phyloP scores from a whole-genome alignment of 2,329 filamentous ascomycete species.

The Aspergillus ochraceoroseus region DNA sequence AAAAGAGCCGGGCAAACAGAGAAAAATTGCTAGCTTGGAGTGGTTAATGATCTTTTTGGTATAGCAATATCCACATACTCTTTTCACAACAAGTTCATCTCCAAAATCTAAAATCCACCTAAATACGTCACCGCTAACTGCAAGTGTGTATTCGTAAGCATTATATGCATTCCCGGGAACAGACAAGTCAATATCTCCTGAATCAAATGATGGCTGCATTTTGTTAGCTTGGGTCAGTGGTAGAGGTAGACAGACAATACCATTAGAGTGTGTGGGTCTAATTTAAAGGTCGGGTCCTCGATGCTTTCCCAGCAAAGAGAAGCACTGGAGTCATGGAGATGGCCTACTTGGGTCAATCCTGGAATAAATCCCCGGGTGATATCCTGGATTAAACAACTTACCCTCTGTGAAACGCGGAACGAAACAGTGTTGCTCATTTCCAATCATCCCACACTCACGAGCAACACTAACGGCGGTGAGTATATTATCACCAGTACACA shows the following conservation, averaged over 20 bases:
- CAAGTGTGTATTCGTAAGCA: slow-evolving; percentile 78
- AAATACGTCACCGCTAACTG: slow-evolving; percentile 89
- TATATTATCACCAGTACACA: slow-evolving; percentile 98
- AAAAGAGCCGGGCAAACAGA: not conserved
- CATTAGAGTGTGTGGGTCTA: slow-evolving; percentile 73
- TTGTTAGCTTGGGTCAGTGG: slow-evolving; percentile 12
- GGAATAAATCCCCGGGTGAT: not conserved
- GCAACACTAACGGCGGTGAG: slow-evolving; percentile 94
- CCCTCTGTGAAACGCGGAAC: slow-evolving; percentile 81
- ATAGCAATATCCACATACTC: slow-evolving; percentile 46
- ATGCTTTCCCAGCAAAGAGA: slow-evolving; percentile 86
- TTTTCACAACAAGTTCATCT: slow-evolving; percentile 68
- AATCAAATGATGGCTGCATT: slow-evolving; percentile 63
- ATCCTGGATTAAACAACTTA: not conserved
- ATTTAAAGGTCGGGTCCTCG: slow-evolving; percentile 71
- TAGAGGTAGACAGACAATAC: slow-evolving; percentile 39
- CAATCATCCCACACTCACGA: slow-evolving; percentile 78
- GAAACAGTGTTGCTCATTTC: slow-evolving; percentile 80
- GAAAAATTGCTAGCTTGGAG: too few relatives aligned
- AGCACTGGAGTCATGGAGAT: slow-evolving; percentile 67
- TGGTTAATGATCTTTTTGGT: not conserved
- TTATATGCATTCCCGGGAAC: slow-evolving; percentile 80
- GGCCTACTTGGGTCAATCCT: slow-evolving; percentile 45
- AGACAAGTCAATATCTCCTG: slow-evolving; percentile 70
- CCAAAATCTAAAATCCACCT: slow-evolving; percentile 94